Evolutionary conservation across 768 basidiomycete genomes (phyloP).

Genomic region (Tricholoma sp.): DNA sequence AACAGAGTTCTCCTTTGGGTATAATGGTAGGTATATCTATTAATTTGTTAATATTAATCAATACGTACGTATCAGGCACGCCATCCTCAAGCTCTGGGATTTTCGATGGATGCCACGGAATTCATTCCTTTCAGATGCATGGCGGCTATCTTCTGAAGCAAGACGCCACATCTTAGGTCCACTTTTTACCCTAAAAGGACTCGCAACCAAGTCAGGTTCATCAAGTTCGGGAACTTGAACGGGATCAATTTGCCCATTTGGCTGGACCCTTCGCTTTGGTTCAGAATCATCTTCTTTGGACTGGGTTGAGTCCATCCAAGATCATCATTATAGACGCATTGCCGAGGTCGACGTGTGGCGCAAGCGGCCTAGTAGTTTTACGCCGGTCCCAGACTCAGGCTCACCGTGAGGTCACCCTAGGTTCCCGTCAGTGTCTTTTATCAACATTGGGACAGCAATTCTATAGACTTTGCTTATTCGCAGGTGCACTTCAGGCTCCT

Average conservation of each 20-base stretch:
- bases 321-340: not conserved
- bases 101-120: not conserved
- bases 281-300: not conserved
- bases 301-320: not conserved
- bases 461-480: no score
- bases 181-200: not conserved
- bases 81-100: not conserved
- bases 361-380: not conserved
- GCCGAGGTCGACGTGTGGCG: not conserved
- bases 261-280: not conserved
- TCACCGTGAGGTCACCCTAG: not conserved
- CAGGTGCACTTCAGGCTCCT: no score
- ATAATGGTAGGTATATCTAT: not conserved
- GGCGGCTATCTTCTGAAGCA: not conserved
- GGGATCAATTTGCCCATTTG: not conserved
- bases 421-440: not conserved
- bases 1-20: not conserved
- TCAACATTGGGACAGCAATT: not conserved
- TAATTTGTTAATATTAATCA: not conserved
- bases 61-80: not conserved
- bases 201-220: not conserved
- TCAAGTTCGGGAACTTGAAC: not conserved
- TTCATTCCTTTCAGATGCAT: not conserved
- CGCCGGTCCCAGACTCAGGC: not conserved
- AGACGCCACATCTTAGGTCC: not conserved